These are phyloP conservation scores for Lasiodiplodia sp. DNA, from an alignment of 2,329 filamentous ascomycete species.

Conservation along the genomic window DNA sequence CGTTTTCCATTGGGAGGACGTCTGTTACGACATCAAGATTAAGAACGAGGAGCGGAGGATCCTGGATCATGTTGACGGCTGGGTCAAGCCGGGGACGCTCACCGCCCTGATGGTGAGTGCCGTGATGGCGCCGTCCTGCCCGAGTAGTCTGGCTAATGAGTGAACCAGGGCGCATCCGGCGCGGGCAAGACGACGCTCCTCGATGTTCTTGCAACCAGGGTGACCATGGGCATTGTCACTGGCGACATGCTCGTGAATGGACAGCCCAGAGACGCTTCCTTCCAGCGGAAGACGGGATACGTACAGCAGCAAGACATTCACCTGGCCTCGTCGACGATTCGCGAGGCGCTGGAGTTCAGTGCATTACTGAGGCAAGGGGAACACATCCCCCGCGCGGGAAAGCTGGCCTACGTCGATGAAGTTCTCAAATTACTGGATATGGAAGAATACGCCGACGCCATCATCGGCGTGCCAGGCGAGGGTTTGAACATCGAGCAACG, in stretches of 20 bases:
- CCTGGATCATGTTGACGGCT: conserved; percentile 82
- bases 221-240: conserved; percentile 83
- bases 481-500: conserved; percentile 67
- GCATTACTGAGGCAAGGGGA: conserved; percentile 82
- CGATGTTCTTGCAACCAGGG: conserved; percentile 79
- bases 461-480: conserved; percentile 86
- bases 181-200: conserved; percentile 89
- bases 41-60: conserved; percentile 75
- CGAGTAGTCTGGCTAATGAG: too few species aligned
- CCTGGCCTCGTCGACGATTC: conserved; percentile 78
- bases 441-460: conserved; percentile 82
- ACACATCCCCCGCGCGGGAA: conserved; percentile 70
- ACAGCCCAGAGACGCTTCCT: conserved; percentile 72
- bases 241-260: conserved; percentile 85
- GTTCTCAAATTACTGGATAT: conserved; percentile 88
- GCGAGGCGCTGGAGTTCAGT: conserved; percentile 82
- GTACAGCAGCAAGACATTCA: conserved; percentile 91
- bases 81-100: conserved; percentile 85
- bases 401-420: conserved; percentile 83
- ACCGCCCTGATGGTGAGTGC: conserved; percentile 75
- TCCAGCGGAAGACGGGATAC: conserved; percentile 87
- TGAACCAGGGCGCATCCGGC: conserved; percentile 52
- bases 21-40: conserved; percentile 77
- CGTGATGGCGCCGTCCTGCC: too few species aligned
- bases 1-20: conserved; percentile 80